These are phyloP conservation scores for Pyrus bretschneideri DNA, from an alignment of 306 rosid species.

Conservation along the genomic window DNA sequence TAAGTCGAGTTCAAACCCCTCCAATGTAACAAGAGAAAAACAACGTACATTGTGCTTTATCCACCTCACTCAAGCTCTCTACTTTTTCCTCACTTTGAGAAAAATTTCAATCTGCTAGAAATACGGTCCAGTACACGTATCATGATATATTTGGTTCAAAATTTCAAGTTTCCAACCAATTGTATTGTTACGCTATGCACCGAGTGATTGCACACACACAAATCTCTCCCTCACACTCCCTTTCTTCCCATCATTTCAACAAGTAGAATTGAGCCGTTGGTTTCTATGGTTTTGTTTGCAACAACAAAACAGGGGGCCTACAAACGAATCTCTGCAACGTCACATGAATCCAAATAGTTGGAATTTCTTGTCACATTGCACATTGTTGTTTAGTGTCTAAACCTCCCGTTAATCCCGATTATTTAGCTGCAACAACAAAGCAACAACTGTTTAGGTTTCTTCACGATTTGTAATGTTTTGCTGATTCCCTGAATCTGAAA, in stretches of 20 bases:
- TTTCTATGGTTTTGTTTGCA: neutral
- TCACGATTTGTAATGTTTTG: neutral
- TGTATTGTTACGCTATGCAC: too few species aligned
- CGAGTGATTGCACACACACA: too few species aligned
- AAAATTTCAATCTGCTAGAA: too few species aligned
- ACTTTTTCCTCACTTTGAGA: neutral
- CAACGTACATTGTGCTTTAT: too few species aligned
- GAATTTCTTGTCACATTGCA: neutral
- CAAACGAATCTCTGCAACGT: neutral
- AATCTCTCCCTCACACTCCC: too few species aligned
- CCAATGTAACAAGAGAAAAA: neutral
- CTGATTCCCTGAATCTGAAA: neutral
- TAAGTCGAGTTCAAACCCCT: neutral
- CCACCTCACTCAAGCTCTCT: neutral
- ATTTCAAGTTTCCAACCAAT: too few species aligned
- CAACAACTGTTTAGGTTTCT: neutral
- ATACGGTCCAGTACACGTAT: fast-evolving
- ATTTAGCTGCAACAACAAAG: neutral
- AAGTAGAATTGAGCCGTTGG: neutral
- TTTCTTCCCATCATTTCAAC: neutral
- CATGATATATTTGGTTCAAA: too few species aligned
- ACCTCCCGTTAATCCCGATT: neutral
- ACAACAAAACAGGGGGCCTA: neutral
- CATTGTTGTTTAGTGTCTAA: neutral
- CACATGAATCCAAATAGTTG: neutral